Evolutionary conservation across 495 filamentous ascomycete species (phyloP).

Genomic region (Lasiosphaeria miniovina): DNA sequence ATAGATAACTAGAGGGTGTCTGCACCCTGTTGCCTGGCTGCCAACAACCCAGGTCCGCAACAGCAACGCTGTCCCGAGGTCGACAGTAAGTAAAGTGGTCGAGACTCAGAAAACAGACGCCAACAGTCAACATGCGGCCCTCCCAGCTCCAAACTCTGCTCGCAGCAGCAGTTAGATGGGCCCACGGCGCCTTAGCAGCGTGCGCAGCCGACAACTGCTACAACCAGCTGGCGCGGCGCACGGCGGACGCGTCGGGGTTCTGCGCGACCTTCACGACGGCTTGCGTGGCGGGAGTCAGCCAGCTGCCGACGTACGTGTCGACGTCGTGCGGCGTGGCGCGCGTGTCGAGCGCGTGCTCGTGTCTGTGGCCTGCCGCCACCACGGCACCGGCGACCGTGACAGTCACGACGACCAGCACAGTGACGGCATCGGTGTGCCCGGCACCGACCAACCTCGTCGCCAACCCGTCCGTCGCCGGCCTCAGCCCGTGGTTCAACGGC

Average conservation of each 20-base stretch:
- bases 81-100: no score
- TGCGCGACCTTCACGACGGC: conserved; percentile 1
- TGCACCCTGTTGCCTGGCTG: no score
- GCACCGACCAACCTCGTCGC: conserved; percentile 2
- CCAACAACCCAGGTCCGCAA: no score
- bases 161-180: neutral
- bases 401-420: neutral
- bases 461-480: neutral
- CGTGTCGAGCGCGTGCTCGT: conserved; percentile 1
- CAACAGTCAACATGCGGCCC: neutral
- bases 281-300: neutral
- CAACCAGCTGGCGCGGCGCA: neutral
- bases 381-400: neutral
- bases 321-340: conserved; percentile 1
- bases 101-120: no score
- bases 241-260: neutral
- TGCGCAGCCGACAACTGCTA: conserved; percentile 3
- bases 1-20: no score
- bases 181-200: neutral
- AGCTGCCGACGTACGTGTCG: conserved; percentile 4
- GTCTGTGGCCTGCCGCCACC: neutral
- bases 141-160: neutral
- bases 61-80: no score
- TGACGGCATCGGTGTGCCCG: neutral
- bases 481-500: neutral